These are phyloP conservation scores for Dictyostelium brefeldianum DNA, from an alignment of 78 protist species.

Conservation along the genomic window DNA sequence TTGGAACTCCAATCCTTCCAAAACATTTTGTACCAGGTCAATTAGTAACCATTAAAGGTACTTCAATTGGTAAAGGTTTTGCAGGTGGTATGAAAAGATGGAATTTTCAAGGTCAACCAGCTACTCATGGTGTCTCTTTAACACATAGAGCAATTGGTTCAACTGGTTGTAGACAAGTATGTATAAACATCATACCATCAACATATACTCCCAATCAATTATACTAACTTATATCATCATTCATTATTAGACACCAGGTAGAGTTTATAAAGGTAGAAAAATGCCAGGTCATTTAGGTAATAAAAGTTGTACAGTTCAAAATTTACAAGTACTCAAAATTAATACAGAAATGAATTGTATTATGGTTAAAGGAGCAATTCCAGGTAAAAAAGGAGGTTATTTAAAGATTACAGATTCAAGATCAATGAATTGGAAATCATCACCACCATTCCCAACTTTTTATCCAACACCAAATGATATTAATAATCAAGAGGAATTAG, in stretches of 20 bases:
- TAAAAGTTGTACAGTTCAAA: slow-evolving; percentile 23
- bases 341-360: slow-evolving; percentile 47
- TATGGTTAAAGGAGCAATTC: slow-evolving; percentile 81
- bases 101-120: slow-evolving; percentile 84
- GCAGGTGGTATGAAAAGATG: slow-evolving; percentile 88
- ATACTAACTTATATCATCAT: no score
- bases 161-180: slow-evolving; percentile 78
- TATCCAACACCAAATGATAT: slow-evolving; percentile 26
- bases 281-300: slow-evolving; percentile 90
- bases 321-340: slow-evolving; percentile 55
- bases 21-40: slow-evolving; percentile 91
- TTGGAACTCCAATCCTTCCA: slow-evolving; percentile 74
- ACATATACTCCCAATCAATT: no score
- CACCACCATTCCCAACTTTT: slow-evolving; percentile 89
- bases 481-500: not conserved
- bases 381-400: slow-evolving; percentile 68
- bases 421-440: slow-evolving; percentile 27
- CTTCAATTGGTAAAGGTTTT: slow-evolving; percentile 88
- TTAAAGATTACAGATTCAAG: slow-evolving; percentile 44
- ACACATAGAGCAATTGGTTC: slow-evolving; percentile 85
- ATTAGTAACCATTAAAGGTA: slow-evolving; percentile 71
- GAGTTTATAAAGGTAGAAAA: slow-evolving; percentile 83
- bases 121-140: slow-evolving; percentile 86
- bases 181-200: no score
- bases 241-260: slow-evolving; percentile 57